Percentiles rank a stretch among this genome's conserved stretches.
Conservation (phyloP, 345 rosid species). For the Citrus trifoliata region DNA sequence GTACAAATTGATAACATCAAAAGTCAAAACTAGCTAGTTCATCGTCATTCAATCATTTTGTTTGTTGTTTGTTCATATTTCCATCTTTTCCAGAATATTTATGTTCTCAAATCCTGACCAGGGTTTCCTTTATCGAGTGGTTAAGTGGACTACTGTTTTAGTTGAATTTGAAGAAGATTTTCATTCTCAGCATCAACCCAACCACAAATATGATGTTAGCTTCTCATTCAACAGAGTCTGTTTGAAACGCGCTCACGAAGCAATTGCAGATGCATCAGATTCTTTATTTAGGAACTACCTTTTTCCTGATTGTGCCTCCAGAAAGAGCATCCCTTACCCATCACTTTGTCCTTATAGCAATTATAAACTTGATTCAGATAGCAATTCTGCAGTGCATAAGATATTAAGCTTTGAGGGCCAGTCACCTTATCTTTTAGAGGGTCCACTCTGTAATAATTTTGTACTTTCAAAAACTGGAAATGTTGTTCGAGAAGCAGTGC, state of each 20-base stretch:
- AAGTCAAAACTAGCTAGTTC: background rate
- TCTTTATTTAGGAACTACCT: slow-evolving; percentile 22
- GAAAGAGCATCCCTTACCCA: background rate
- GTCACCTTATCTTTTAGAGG: slow-evolving; percentile 32
- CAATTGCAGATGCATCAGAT: slow-evolving; percentile 27
- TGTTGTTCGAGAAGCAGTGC: slow-evolving; percentile 22
- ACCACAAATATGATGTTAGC: slow-evolving; percentile 31
- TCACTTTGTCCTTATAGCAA: background rate
- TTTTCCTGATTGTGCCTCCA: slow-evolving; percentile 25
- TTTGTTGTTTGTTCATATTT: background rate
- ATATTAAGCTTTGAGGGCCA: slow-evolving; percentile 20
- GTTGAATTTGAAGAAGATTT: slow-evolving; percentile 38
- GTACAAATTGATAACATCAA: background rate
- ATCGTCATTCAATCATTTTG: background rate
- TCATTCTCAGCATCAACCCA: slow-evolving; percentile 25
- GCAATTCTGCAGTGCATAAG: slow-evolving; percentile 12
- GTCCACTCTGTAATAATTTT: slow-evolving; percentile 14
- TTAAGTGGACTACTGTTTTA: slow-evolving; percentile 17
- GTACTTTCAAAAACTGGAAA: slow-evolving; percentile 25
- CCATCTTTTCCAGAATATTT: background rate
- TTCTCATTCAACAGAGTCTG: slow-evolving; percentile 46
- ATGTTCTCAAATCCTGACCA: slow-evolving; percentile 13
- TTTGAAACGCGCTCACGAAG: slow-evolving; percentile 39
- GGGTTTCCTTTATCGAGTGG: slow-evolving; percentile 32
- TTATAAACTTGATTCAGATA: slow-evolving; percentile 4